Conservation (phyloP, 1,284 basidiomycete species). For the Moesziomyces aphidis region DNA sequence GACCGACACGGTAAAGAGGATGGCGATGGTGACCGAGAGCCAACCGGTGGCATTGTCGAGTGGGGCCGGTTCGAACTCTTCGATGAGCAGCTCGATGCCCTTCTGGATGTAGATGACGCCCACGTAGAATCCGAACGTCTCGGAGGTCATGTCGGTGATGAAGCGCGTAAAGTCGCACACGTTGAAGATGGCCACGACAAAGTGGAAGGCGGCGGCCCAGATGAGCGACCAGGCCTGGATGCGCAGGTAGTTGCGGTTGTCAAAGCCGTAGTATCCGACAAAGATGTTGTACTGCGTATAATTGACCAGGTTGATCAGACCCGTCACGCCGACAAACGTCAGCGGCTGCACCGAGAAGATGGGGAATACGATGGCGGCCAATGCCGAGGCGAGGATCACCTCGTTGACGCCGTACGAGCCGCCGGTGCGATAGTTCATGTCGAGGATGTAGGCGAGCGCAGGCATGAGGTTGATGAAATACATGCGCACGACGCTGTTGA, state of each 20-base stretch:
- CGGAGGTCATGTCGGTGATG: conserved; percentile 81
- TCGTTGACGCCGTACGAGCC: conserved; percentile 90
- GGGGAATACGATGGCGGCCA: conserved; percentile 91
- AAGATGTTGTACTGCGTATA: conserved; percentile 66
- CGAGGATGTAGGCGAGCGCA: conserved; percentile 90
- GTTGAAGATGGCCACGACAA: conserved; percentile 85
- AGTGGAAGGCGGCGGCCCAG: conserved; percentile 93
- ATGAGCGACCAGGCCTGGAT: conserved; percentile 81
- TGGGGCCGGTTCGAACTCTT: conserved; percentile 64
- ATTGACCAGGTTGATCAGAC: conserved; percentile 71
- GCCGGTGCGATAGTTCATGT: conserved; percentile 88
- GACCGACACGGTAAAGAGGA: conserved; percentile 69
- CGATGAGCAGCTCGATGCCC: conserved; percentile 69
- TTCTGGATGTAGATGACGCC: conserved; percentile 68
- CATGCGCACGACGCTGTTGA: conserved; percentile 56
- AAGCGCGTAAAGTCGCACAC: conserved; percentile 69
- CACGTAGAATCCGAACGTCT: conserved; percentile 84
- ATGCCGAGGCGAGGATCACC: conserved; percentile 72
- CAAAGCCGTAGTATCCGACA: conserved; percentile 60
- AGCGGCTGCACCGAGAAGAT: conserved; percentile 90
- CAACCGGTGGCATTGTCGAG: conserved; percentile 68
- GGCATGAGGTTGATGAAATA: conserved; percentile 76
- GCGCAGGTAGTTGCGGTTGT: conserved; percentile 54
- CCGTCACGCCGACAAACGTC: conserved; percentile 93
- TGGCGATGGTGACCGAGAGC: conserved; percentile 70